Evolutionary conservation across 2,329 filamentous ascomycete genomes (phyloP).

Genomic region (Hypoxylon sp.): DNA sequence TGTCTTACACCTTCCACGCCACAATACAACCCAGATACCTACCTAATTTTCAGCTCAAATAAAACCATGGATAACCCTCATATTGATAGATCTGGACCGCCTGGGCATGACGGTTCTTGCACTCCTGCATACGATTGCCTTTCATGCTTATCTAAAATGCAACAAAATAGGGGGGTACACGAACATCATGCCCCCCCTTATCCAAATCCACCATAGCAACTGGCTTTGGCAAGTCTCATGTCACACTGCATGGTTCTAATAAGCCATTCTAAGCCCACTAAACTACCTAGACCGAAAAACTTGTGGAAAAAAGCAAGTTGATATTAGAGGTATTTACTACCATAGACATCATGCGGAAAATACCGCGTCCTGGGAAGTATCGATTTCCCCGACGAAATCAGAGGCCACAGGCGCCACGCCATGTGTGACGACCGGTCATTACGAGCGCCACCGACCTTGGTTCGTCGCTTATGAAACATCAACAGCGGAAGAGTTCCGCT

Average conservation of each 20-base stretch:
- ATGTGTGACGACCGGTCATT: background rate
- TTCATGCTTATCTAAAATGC: background rate
- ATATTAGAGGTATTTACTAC: background rate
- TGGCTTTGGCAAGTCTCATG: background rate
- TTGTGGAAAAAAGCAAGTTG: background rate
- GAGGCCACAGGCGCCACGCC: background rate
- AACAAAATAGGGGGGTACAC: background rate
- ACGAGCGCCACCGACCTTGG: constrained; percentile 12
- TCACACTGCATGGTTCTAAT: background rate
- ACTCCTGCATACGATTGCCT: background rate
- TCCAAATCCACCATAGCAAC: background rate
- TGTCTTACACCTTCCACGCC: background rate
- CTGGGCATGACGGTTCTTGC: background rate
- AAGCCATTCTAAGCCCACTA: background rate
- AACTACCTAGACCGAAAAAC: background rate
- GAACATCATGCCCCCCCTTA: background rate
- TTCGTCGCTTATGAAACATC: background rate
- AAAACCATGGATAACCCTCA: background rate
- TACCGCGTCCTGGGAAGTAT: background rate
- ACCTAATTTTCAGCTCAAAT: background rate
- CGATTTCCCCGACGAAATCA: background rate
- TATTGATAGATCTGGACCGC: background rate
- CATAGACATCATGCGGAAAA: background rate
- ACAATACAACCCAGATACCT: background rate
- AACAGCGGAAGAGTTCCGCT: constrained; percentile 3